Conservation (phyloP, 495 filamentous ascomycete genomes). For the Ramalina intermedia region DNA sequence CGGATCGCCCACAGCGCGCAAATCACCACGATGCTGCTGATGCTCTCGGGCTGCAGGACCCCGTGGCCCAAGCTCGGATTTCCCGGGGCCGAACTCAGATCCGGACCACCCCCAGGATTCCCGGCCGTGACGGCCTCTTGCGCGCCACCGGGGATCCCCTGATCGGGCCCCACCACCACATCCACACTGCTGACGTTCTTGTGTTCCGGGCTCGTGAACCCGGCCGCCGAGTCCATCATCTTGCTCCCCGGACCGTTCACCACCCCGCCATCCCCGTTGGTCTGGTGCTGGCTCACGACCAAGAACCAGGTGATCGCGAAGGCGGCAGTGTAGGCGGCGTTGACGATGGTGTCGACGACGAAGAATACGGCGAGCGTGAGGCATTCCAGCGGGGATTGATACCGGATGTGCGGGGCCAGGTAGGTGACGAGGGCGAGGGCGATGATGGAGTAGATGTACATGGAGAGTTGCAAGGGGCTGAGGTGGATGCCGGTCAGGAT, state of each 20-base stretch:
- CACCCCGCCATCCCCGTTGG: slow-evolving; percentile 23
- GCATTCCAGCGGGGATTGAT: slow-evolving; percentile 51
- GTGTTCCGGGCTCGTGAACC: slow-evolving; percentile 46
- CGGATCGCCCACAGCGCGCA: slow-evolving; percentile 54
- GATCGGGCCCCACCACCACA: slow-evolving; percentile 28
- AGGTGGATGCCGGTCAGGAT: slow-evolving; percentile 58
- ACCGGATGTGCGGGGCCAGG: slow-evolving; percentile 57
- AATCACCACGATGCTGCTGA: slow-evolving; percentile 62
- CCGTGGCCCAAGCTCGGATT: slow-evolving; percentile 31
- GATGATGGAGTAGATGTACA: slow-evolving; percentile 72
- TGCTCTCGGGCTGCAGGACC: slow-evolving; percentile 51
- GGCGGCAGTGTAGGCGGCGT: slow-evolving; percentile 58
- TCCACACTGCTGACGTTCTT: slow-evolving; percentile 44
- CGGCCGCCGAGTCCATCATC: slow-evolving; percentile 50
- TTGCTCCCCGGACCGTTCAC: slow-evolving; percentile 26
- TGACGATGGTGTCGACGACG: slow-evolving; percentile 62
- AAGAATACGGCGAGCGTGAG: slow-evolving; percentile 64
- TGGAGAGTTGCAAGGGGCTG: slow-evolving; percentile 54
- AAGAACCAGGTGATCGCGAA: slow-evolving; percentile 80
- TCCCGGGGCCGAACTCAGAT: slow-evolving; percentile 4
- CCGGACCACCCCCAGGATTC: slow-evolving; percentile 12
- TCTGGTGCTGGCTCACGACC: slow-evolving; percentile 42
- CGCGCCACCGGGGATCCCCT: slow-evolving; percentile 23
- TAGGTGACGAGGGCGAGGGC: slow-evolving; percentile 44
- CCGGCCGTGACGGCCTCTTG: slow-evolving; percentile 39